These are phyloP conservation scores for Suhomyces taliae DNA, from an alignment of 1,139 yeast genomes.

Conservation along the genomic window DNA sequence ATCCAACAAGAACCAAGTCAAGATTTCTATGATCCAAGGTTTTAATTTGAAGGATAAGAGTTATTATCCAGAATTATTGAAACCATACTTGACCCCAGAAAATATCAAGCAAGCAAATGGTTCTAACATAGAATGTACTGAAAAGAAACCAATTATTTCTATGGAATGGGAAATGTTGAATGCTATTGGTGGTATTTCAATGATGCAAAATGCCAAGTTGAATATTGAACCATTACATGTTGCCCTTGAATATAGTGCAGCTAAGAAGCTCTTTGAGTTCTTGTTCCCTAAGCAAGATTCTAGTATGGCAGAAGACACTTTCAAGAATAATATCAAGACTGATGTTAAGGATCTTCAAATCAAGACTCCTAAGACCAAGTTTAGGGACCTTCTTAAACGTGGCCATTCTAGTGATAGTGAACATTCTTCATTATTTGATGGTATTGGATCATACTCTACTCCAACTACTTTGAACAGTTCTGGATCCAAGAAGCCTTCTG, in stretches of 20 bases:
- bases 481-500: constrained; percentile 2
- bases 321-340: constrained; percentile 3
- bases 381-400: constrained; percentile 4
- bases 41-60: constrained; percentile 64
- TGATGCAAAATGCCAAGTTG: constrained; percentile 48
- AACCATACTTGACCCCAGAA: constrained; percentile 42
- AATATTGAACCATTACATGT: constrained; percentile 68
- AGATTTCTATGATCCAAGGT: constrained; percentile 66
- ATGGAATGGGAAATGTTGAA: constrained; percentile 72
- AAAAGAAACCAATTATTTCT: constrained; percentile 42
- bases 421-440: constrained; percentile 3
- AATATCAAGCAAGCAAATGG: constrained; percentile 6
- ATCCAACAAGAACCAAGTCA: constrained; percentile 60
- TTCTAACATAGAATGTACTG: constrained; percentile 1
- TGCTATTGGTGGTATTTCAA: constrained; percentile 85
- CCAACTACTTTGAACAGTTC: neutral
- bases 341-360: constrained; percentile 3
- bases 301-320: constrained; percentile 1
- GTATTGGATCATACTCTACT: constrained; percentile 3
- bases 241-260: constrained; percentile 70
- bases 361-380: constrained; percentile 2
- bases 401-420: constrained; percentile 5
- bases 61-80: constrained; percentile 68
- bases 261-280: constrained; percentile 61
- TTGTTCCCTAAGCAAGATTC: constrained; percentile 52